Conservation (phyloP, 768 basidiomycete genomes). For the Calocybe gangraenosa region DNA sequence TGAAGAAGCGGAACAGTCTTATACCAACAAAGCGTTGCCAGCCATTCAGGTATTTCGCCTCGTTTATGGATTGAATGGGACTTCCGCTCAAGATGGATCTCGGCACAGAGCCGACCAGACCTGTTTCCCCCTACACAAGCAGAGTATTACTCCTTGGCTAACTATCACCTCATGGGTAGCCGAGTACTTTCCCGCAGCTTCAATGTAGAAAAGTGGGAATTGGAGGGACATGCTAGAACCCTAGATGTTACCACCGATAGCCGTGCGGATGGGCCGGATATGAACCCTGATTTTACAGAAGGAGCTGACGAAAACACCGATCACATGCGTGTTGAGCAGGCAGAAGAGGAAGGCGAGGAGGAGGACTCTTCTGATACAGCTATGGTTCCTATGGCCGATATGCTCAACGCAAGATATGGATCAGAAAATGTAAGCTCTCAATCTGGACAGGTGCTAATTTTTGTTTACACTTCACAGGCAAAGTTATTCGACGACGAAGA, state of each 20-base stretch:
- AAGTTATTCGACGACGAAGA: conserved; percentile 78
- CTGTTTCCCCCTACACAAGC: conserved; percentile 59
- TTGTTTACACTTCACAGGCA: conserved; percentile 45
- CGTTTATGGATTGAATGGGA: conserved; percentile 1
- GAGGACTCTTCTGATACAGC: conserved; percentile 59
- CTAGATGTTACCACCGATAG: conserved; percentile 24
- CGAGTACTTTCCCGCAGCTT: conserved; percentile 93
- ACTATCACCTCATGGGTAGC: conserved; percentile 88
- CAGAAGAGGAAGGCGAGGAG: conserved; percentile 39
- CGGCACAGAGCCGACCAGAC: conserved; percentile 54
- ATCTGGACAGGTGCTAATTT: conserved; percentile 1
- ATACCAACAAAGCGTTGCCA: conserved; percentile 60
- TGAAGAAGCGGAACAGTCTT: conserved; percentile 75
- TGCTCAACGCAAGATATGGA: conserved; percentile 86
- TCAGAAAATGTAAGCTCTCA: conserved; percentile 69
- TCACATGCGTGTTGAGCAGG: conserved; percentile 25
- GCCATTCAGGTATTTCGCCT: conserved; percentile 54
- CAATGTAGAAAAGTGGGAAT: conserved; percentile 62
- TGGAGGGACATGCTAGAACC: conserved; percentile 18
- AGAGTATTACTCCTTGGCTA: conserved; percentile 58
- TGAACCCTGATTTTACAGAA: conserved; percentile 26
- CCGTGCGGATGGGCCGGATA: conserved; percentile 37
- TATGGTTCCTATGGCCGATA: conserved; percentile 96
- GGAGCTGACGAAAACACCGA: conserved; percentile 18
- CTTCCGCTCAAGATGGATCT: not conserved